These are phyloP conservation scores for Auricularia sp. DNA, from an alignment of 768 basidiomycete genomes.

Conservation along the genomic window DNA sequence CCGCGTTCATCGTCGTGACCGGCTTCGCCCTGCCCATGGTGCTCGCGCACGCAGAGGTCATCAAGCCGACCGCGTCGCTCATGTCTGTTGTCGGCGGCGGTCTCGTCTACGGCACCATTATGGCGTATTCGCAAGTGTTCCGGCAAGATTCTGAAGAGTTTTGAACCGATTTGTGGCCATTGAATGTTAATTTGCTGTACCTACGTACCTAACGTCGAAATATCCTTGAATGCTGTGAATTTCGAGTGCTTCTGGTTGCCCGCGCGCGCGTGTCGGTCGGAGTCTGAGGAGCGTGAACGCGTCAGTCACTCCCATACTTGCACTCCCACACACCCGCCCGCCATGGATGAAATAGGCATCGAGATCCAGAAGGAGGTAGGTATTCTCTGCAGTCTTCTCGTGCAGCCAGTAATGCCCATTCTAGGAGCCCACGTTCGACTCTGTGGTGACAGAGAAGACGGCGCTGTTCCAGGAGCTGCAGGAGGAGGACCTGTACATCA, in stretches of 20 bases:
- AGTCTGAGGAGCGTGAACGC: background rate
- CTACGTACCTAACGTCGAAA: no score
- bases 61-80: slow-evolving; percentile 69
- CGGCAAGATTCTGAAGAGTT: slow-evolving; percentile 75
- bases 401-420: background rate
- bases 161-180: slow-evolving; percentile 30
- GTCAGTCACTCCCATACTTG: background rate
- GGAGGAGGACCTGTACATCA: slow-evolving; percentile 88
- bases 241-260: no score
- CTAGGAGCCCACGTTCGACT: slow-evolving; percentile 85
- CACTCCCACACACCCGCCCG: slow-evolving; percentile 4
- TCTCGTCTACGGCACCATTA: slow-evolving; percentile 84
- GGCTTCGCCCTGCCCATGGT: slow-evolving; percentile 91
- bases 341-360: slow-evolving; percentile 87
- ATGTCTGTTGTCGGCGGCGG: slow-evolving; percentile 96
- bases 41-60: slow-evolving; percentile 84
- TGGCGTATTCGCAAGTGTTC: slow-evolving; percentile 79
- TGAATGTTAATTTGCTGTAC: no score
- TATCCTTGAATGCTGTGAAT: no score
- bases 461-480: slow-evolving; percentile 80
- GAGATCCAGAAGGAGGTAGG: slow-evolving; percentile 71
- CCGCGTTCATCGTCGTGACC: slow-evolving; percentile 79
- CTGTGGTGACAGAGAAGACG: slow-evolving; percentile 81
- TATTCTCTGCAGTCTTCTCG: slow-evolving; percentile 7
- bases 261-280: no score